Base-by-base conservation (phyloP, 768 basidiomycete genomes). In the Amanita rubescens region DNA sequence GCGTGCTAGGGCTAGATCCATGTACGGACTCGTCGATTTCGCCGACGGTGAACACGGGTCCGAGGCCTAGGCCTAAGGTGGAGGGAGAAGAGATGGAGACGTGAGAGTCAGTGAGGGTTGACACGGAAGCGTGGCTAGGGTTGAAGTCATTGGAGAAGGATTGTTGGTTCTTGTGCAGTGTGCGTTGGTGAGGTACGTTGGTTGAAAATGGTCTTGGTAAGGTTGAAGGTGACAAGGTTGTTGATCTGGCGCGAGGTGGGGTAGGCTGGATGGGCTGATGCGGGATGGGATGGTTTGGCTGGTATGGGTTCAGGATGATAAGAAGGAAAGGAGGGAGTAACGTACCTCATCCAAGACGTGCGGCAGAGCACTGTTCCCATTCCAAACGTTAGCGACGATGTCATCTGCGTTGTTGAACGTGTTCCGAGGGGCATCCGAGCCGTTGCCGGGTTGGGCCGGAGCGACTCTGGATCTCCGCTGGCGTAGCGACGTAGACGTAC, bases 321-420 rank as follows among this genome's bases (percentile, higher is more conserved):
- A 3, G 34, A 8, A 42, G 30, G 6, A 25, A 35, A 12, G 17
- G 42, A 37, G 30, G 25, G 24, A 39, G 4, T 17, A 30, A 34
- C 42, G 34, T 22, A 52, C 51, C 51, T 52, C 51, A n/a, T 52
- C 51, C 33, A 52, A 22, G 30, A 52, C 51, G n/a, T 41, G 39
- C 22, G 22, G 15, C 19, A 12, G 48, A 10, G 49, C 20, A 6
- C 14, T 8, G 32, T n/a, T 7, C 30, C 8, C 32, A 19, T 32
- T 32, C 27, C 46, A 27, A 34, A 17, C 33, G 25, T 6, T 49
- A 17, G 33, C 10, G 19, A 15, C 8, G 8, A 30, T 41, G 17
- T 15, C 35, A 11, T 25, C 5, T n/a, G 25, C n/a, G 17, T 17
- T 32, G 44, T 7, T 8, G 24, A 15, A 7, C 5, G 10, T 24